A percentile compares a stretch with the other conserved stretches of the same genome.
These are phyloP conservation scores for Parsonsia alboflavescens DNA, from an alignment of 257 asterid genomes.

Conservation along the genomic window DNA sequence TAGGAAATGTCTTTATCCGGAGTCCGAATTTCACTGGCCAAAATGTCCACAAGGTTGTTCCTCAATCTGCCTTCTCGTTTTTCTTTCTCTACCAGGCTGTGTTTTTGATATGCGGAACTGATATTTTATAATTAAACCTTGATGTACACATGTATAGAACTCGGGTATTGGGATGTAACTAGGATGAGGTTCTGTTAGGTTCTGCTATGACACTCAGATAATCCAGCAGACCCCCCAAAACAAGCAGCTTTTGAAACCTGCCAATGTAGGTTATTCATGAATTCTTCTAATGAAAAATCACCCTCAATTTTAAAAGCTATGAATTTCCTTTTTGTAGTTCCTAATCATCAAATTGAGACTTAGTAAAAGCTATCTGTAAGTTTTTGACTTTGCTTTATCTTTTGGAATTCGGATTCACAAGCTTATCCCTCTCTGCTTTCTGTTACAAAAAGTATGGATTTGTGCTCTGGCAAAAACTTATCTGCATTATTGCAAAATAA, in stretches of 20 bases:
- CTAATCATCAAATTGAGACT: neutral
- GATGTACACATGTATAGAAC: neutral
- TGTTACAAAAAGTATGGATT: neutral
- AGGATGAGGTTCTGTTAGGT: neutral
- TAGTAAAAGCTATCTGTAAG: neutral
- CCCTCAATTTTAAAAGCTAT: neutral
- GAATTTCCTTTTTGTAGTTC: neutral
- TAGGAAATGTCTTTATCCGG: constrained; percentile 7
- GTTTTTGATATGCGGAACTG: constrained; percentile 6
- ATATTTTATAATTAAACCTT: neutral
- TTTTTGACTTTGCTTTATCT: neutral
- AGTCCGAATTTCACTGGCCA: constrained; percentile 10
- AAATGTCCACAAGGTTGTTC: constrained; percentile 24
- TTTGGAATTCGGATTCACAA: neutral
- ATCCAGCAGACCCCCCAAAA: neutral
- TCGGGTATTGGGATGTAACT: neutral
- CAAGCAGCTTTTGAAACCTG: neutral
- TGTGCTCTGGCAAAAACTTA: neutral
- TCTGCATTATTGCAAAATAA: too few relatives aligned
- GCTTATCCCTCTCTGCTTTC: neutral
- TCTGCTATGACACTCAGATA: neutral
- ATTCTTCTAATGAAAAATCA: neutral
- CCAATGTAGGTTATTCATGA: neutral
- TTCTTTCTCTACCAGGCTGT: neutral
- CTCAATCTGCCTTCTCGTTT: constrained; percentile 9